phyloP scores from a whole-genome alignment of 495 filamentous ascomycete species.

The Penicillium lagena region DNA sequence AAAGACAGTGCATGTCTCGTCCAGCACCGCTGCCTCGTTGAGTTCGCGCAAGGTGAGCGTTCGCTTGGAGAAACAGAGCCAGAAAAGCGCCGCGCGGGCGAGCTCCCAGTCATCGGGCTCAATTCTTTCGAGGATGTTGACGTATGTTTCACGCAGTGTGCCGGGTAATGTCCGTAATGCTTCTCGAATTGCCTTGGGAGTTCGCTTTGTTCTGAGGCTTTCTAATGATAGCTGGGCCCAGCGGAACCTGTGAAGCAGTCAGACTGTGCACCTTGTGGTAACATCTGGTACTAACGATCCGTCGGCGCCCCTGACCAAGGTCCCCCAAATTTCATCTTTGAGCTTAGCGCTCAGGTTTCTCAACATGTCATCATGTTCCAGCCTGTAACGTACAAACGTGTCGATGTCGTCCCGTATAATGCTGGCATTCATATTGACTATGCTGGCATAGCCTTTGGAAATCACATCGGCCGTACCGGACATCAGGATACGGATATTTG shows the following conservation, averaged over 20 bases:
- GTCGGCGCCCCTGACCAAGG: conserved; percentile 7
- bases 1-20: conserved; percentile 5
- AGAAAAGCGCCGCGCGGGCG: conserved; percentile 15
- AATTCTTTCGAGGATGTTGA: conserved; percentile 10
- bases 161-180: conserved; percentile 10
- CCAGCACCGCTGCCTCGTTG: conserved; percentile 12
- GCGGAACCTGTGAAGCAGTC: conserved; percentile 7
- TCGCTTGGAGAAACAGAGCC: conserved; percentile 10
- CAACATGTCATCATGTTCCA: conserved; percentile 4
- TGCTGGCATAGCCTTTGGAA: neutral
- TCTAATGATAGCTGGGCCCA: conserved; percentile 20
- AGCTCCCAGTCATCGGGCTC: conserved; percentile 4
- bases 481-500: conserved; percentile 12
- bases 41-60: conserved; percentile 5
- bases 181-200: conserved; percentile 11
- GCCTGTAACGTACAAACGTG: conserved; percentile 8
- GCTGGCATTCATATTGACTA: conserved; percentile 6
- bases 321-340: conserved; percentile 8
- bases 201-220: conserved; percentile 11
- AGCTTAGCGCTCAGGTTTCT: conserved; percentile 3
- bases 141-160: conserved; percentile 15
- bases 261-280: neutral
- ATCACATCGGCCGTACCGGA: conserved; percentile 6
- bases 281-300: conserved; percentile 12
- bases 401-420: conserved; percentile 11